These are phyloP conservation scores for Echites panduratus DNA, from an alignment of 257 asterid genomes.

Conservation along the genomic window DNA sequence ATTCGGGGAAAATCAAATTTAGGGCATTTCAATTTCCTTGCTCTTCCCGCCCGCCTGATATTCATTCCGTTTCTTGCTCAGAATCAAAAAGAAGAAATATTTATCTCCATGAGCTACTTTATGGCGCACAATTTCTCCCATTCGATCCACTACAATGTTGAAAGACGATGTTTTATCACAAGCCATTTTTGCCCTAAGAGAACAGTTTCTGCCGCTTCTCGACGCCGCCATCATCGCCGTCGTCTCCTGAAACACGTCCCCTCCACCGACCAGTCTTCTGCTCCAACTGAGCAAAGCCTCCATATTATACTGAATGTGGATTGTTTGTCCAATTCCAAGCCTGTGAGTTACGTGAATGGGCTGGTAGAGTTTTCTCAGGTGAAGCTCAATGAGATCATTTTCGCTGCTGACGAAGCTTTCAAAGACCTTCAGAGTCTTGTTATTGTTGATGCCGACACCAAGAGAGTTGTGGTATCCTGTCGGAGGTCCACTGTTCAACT, in stretches of 20 bases:
- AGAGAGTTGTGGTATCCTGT: constrained; percentile 57
- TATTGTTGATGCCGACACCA: constrained; percentile 33
- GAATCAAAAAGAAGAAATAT: not conserved
- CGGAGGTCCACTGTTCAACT: constrained; percentile 68
- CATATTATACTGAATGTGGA: constrained; percentile 44
- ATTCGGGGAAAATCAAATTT: not conserved
- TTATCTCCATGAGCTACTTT: not conserved
- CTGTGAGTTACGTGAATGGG: constrained; percentile 40
- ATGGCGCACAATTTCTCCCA: constrained; percentile 8
- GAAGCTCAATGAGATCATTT: constrained; percentile 35
- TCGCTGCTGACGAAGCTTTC: constrained; percentile 47
- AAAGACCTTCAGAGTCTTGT: constrained; percentile 57
- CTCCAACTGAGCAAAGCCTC: constrained; percentile 52
- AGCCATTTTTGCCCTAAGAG: constrained; percentile 5
- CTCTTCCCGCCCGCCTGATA: constrained; percentile 5
- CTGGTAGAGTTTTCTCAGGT: constrained; percentile 30
- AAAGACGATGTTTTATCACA: constrained; percentile 26
- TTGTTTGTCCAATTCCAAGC: constrained; percentile 16
- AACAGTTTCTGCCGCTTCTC: constrained; percentile 29
- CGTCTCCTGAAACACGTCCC: constrained; percentile 41
- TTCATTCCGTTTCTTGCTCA: not conserved
- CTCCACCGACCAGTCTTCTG: constrained; percentile 15
- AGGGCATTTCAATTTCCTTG: constrained; percentile 1
- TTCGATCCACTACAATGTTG: constrained; percentile 24
- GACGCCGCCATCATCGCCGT: constrained; percentile 73